A percentile compares a stretch with the other conserved stretches of the same genome.
These are phyloP conservation scores for Lagenidium sp. DNA, from an alignment of 352 stramenopile species.

Conservation along the genomic window DNA sequence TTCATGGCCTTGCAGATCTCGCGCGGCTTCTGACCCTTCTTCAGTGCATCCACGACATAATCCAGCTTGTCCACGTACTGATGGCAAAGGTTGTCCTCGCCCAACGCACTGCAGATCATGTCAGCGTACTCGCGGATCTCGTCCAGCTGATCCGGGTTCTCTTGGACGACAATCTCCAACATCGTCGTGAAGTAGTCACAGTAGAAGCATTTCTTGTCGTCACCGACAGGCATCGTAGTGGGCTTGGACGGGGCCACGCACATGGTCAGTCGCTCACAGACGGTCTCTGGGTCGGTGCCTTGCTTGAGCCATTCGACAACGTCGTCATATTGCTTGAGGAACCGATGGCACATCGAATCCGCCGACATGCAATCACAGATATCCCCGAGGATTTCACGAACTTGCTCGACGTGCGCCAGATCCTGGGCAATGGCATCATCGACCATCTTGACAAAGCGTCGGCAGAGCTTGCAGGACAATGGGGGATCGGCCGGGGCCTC, in stretches of 20 bases:
- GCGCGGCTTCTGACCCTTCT: conserved; percentile 32
- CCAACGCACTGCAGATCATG: conserved; percentile 30
- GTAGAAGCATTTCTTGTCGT: conserved; percentile 27
- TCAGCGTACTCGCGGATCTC: conserved; percentile 30
- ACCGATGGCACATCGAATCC: conserved; percentile 73
- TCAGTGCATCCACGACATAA: conserved; percentile 36
- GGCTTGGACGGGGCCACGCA: conserved; percentile 20
- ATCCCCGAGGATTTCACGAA: conserved; percentile 66
- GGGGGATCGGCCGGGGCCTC: conserved; percentile 19
- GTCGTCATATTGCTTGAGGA: conserved; percentile 65
- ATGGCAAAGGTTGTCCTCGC: conserved; percentile 33
- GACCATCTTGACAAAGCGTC: conserved; percentile 73
- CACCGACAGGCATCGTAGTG: background rate
- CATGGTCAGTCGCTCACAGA: conserved; percentile 56
- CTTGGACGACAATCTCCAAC: conserved; percentile 29
- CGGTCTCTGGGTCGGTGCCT: conserved; percentile 44
- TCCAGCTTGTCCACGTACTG: conserved; percentile 44
- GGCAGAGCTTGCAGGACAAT: conserved; percentile 63
- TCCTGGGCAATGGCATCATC: conserved; percentile 43
- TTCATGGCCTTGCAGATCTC: conserved; percentile 30
- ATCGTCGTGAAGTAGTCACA: conserved; percentile 28
- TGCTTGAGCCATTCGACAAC: conserved; percentile 75
- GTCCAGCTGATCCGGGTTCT: conserved; percentile 26
- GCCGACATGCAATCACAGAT: conserved; percentile 57
- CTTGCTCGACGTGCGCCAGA: conserved; percentile 49